Conservation (phyloP, 2,329 filamentous ascomycete species). For the Alternaria sp. region DNA sequence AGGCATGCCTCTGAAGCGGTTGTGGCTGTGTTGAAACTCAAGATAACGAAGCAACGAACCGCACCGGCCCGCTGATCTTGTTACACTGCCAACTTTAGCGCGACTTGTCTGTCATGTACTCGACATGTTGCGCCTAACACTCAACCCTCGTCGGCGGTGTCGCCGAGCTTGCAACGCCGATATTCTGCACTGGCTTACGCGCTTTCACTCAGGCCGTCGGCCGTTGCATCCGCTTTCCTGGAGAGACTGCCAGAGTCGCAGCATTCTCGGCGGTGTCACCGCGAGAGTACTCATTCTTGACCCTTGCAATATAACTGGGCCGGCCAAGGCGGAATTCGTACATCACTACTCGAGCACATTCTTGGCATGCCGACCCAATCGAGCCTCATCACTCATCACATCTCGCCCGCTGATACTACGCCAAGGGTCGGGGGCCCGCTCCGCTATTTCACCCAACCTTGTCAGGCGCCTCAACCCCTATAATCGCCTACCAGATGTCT, state of each 20-base stretch:
- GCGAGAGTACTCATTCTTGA: slow-evolving; percentile 23
- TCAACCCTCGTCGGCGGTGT: slow-evolving; percentile 9
- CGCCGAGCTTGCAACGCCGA: neutral
- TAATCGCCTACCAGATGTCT: slow-evolving; percentile 9
- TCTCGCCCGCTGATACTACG: slow-evolving; percentile 24
- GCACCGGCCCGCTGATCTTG: slow-evolving; percentile 15
- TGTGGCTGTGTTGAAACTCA: slow-evolving; percentile 34
- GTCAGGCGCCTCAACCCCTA: slow-evolving; percentile 21
- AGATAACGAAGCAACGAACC: slow-evolving; percentile 34
- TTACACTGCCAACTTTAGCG: slow-evolving; percentile 18
- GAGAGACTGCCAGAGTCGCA: slow-evolving; percentile 26
- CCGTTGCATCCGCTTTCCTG: slow-evolving; percentile 12
- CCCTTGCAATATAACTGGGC: slow-evolving; percentile 25
- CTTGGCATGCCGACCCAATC: slow-evolving; percentile 33
- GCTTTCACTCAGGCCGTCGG: slow-evolving; percentile 2
- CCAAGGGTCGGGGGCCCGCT: slow-evolving; percentile 32
- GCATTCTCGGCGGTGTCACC: slow-evolving; percentile 33
- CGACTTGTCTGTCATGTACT: neutral
- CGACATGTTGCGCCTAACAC: neutral
- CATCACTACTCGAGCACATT: slow-evolving; percentile 18
- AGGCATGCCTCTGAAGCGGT: slow-evolving; percentile 13
- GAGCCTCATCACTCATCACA: slow-evolving; percentile 8
- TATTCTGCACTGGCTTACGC: neutral
- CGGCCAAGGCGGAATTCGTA: slow-evolving; percentile 32
- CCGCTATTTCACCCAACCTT: slow-evolving; percentile 24